These are phyloP conservation scores for Eudorina sp. DNA, from an alignment of 139 green algal species.

Conservation along the genomic window DNA sequence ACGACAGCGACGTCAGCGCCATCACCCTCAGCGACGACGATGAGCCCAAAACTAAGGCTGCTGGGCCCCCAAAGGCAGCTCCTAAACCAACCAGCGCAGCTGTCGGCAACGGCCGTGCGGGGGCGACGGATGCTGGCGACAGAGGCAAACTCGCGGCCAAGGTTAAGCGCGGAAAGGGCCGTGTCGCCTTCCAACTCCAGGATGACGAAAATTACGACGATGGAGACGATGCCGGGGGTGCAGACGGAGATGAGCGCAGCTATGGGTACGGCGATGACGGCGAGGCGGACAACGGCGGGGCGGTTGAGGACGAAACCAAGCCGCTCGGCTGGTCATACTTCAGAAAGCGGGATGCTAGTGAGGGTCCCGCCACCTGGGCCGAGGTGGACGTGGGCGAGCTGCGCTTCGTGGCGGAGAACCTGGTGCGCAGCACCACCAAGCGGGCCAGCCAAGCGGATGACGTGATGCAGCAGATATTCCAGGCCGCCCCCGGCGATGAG, in stretches of 20 bases:
- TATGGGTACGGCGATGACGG: background rate
- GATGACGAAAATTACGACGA: background rate
- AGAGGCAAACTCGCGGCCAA: background rate
- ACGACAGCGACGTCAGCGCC: conserved; percentile 28
- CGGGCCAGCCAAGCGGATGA: conserved; percentile 34
- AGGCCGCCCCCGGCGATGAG: background rate
- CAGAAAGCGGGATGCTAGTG: conserved; percentile 6
- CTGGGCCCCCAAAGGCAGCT: background rate
- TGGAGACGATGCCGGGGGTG: background rate
- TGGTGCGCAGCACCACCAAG: conserved; percentile 35
- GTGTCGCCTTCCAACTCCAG: background rate
- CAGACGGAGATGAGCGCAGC: background rate
- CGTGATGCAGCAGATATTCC: conserved; percentile 46
- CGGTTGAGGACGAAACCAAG: conserved; percentile 37
- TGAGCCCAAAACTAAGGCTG: background rate
- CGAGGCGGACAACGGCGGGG: background rate
- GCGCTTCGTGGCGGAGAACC: conserved; percentile 36
- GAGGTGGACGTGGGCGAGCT: conserved; percentile 46
- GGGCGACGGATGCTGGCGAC: background rate
- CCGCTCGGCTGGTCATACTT: conserved; percentile 46
- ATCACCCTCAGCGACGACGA: conserved; percentile 41
- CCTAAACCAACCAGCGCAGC: background rate
- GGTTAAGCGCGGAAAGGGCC: background rate
- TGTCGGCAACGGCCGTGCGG: background rate
- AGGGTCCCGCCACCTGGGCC: conserved; percentile 29